Evolutionary conservation across 1,284 basidiomycete species (phyloP), one percentile per base, ranked within the genome.

Genomic region (Boletus semigastroideus): DNA sequence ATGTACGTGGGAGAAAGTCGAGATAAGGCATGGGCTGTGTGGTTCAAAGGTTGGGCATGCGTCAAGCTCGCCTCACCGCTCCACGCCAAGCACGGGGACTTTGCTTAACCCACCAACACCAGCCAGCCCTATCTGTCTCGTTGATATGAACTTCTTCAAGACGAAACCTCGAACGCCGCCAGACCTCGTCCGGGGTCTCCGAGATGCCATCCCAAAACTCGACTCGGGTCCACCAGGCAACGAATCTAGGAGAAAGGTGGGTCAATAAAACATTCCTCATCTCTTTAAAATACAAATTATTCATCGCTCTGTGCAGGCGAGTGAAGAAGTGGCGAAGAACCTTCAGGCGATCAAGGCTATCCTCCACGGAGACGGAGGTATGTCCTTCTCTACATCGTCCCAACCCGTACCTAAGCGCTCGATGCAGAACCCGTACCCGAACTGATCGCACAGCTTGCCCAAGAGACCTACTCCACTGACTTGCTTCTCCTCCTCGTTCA

Each of bases 401-500:
- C 48, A 37, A 56, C 56, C 41, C 44, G 53, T 31, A 20, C 47
- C 31, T 20, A 28, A 43, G 42, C 40, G 33, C 20, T 22, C 22
- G 44, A 37, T 30, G 36, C 65, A 83, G 92, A 94, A 59, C 88
- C 90, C 11, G 78, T 90, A 7, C 90, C 93, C 1, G 93, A 95
- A 64, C 77, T 91, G 27, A 81, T 95, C 37, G 93, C 94, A 2
- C 94, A 98, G 67, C 83, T 99, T 16, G 91, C 96, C 1, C 94
- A 98, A 67, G 96, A 99, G 68, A 91, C 94, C 6, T 99, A 99
- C 73, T 86, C 86, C 55, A 89, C 89, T 51, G 93, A 98, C 67
- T 78, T 98, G 20, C 78, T 99, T 11, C 81, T 88, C 56, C 76
- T 86, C 45, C 84, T 99, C 56, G 86, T 98, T 16, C 74, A 83